Base-by-base conservation (phyloP, 192 early-diverging fungal genomes). In the Rhizophagus sp. region DNA sequence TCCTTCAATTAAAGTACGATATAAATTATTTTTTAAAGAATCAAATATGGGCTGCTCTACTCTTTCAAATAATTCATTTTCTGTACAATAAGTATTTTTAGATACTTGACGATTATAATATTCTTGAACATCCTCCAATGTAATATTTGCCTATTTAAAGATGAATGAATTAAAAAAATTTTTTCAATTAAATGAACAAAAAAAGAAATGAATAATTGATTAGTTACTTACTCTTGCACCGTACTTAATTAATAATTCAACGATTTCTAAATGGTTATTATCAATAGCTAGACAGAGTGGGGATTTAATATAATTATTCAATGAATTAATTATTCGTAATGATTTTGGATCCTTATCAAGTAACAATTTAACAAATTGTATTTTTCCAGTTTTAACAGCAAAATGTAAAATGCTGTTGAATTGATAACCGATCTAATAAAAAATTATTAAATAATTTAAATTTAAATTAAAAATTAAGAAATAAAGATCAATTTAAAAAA, bases 321-420 rank as follows among this genome's bases (percentile, higher is more conserved):
- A 30, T 15, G 9, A 9, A 74, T 74, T 74, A 19, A 74, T 50
- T 4, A 34, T 3, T 1, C 10, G 6, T 17, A 3, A 27, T 6
- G 73, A 19, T 61, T 30, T 57, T 33, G 73, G 73, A 74, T 74
- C 73, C 3, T 36, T 74, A 10, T 74, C 73, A 47, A 74, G 30
- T 24, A 74, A 57, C 19, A 74, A 30, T 57, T 61, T 39, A 61
- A 74, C 73, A 74, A 74, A 62, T 57, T 61, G 15, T 22, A 74
- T 34, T 62, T 74, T 74, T 12, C 30, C 50, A 17, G 17, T 9
- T 61, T 74, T 0, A 13, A 74, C 73, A 33, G 52, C 73, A 4
- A 74, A 61, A 61, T 74, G 73, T 15, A 74, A 17, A 61, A 74
- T 61, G 6, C 27, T 74, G 17, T 74, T 74, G 34, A 30, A 74